These are phyloP conservation scores for Quercus lobata DNA, from an alignment of 331 rosid species.

Conservation along the genomic window DNA sequence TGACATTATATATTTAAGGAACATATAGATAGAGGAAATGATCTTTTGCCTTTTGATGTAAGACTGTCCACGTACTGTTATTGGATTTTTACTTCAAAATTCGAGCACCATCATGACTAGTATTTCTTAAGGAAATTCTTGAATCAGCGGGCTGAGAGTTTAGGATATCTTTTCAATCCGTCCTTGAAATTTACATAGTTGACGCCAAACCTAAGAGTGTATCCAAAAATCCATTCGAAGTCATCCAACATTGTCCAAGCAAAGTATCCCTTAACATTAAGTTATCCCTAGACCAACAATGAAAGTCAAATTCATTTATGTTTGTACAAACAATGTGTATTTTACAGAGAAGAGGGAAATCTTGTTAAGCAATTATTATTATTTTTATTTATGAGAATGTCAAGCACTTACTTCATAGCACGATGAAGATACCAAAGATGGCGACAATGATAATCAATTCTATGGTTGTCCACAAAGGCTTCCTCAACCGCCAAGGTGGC, in stretches of 20 bases:
- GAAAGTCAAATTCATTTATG: neutral
- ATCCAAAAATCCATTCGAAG: constrained; percentile 60
- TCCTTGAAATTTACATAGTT: constrained; percentile 48
- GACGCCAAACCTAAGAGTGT: constrained; percentile 45
- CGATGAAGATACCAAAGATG: constrained; percentile 23
- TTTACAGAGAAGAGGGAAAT: neutral
- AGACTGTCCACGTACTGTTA: too few relatives aligned
- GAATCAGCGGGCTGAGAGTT: constrained; percentile 59
- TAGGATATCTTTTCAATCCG: constrained; percentile 37
- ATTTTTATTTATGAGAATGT: too few relatives aligned
- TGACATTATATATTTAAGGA: neutral
- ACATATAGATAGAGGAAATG: constrained; percentile 53
- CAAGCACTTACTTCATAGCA: constrained; percentile 36
- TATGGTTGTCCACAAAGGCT: constrained; percentile 25
- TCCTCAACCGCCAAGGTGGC: constrained; percentile 29
- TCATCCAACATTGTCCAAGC: constrained; percentile 70
- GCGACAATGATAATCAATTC: constrained; percentile 32
- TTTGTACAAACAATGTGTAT: neutral
- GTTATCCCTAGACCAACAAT: constrained; percentile 32
- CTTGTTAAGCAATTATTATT: neutral
- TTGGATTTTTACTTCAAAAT: too few relatives aligned
- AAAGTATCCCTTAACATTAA: constrained; percentile 47
- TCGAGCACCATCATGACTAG: neutral
- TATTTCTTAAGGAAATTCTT: constrained; percentile 30
- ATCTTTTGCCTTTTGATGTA: neutral